Percentiles rank a stretch among this genome's conserved stretches.
phyloP scores from a whole-genome alignment of 352 stramenopile genomes.

The Phytophthora multivora region DNA sequence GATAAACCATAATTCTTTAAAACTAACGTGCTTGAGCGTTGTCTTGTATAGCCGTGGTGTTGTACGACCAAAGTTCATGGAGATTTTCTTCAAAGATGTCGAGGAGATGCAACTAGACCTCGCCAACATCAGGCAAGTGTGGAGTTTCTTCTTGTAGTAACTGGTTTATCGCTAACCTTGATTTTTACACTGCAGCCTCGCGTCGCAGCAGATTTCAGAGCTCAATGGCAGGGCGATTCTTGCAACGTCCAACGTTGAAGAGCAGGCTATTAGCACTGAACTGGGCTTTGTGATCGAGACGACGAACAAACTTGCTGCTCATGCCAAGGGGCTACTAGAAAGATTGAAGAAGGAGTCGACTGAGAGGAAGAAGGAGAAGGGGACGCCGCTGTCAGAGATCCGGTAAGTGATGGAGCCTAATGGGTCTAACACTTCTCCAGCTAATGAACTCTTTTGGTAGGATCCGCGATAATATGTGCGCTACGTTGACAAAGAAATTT shows the following conservation, averaged over 20 bases:
- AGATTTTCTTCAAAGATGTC: conserved; percentile 96
- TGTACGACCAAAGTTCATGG: conserved; percentile 90
- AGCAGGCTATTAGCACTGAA: conserved; percentile 92
- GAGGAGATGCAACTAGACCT: conserved; percentile 95
- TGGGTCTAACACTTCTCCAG: background rate
- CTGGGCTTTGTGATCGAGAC: conserved; percentile 91
- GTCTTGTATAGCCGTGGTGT: conserved; percentile 43
- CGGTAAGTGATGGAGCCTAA: conserved; percentile 28
- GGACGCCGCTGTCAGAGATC: conserved; percentile 71
- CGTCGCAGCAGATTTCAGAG: conserved; percentile 91
- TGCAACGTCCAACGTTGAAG: conserved; percentile 93
- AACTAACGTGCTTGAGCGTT: background rate
- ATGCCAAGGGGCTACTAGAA: conserved; percentile 88
- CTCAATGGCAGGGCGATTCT: conserved; percentile 94
- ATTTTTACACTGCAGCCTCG: conserved; percentile 45
- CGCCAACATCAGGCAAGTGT: conserved; percentile 78
- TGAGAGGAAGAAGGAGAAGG: conserved; percentile 92
- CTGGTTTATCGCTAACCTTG: background rate
- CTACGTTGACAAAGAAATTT: conserved; percentile 98
- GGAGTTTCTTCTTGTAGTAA: background rate
- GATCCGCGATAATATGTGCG: conserved; percentile 97
- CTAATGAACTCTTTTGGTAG: conserved; percentile 33
- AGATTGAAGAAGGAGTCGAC: conserved; percentile 95
- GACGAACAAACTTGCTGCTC: conserved; percentile 92
- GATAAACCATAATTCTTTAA: background rate